phyloP scores from a whole-genome alignment of 1,139 yeast species.

The Saccharomyces hybrid region DNA sequence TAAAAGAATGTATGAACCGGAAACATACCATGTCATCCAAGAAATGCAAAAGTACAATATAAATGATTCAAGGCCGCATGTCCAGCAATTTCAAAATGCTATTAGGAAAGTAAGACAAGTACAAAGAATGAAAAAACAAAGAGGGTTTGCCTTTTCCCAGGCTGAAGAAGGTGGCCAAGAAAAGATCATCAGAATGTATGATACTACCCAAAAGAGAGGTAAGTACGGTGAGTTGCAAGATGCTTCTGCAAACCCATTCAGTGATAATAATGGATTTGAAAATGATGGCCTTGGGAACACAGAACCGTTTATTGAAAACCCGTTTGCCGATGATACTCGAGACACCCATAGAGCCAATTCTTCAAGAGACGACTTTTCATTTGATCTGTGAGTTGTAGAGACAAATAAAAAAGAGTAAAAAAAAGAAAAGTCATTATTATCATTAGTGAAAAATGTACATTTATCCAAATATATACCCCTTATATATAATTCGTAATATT shows the following conservation, averaged over 20 bases:
- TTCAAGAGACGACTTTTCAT: not conserved
- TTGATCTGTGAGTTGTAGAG: not conserved
- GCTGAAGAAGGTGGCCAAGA: constrained; percentile 91
- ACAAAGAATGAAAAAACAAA: constrained; percentile 93
- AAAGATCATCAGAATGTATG: constrained; percentile 84
- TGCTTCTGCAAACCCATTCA: constrained; percentile 31
- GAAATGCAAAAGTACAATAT: constrained; percentile 94
- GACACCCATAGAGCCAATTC: not conserved
- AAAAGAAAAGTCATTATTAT: not conserved
- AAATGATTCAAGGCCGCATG: constrained; percentile 87
- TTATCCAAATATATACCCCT: not conserved
- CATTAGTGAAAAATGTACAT: constrained; percentile 1
- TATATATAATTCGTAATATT: not conserved
- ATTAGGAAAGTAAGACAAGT: constrained; percentile 96
- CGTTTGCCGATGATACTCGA: constrained; percentile 7
- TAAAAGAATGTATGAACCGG: constrained; percentile 85
- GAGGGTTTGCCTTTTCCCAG: constrained; percentile 98
- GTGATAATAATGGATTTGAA: constrained; percentile 13
- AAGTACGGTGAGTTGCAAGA: constrained; percentile 45
- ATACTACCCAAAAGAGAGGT: constrained; percentile 65
- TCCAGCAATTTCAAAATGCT: constrained; percentile 95
- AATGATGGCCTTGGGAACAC: constrained; percentile 2
- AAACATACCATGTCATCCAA: constrained; percentile 88
- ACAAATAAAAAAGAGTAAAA: not conserved
- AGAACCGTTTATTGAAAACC: constrained; percentile 6